A percentile compares a stretch with the other conserved stretches of the same genome.
phyloP scores from a whole-genome alignment of 2,329 filamentous ascomycete species.

The Chaetothyriales sp. region DNA sequence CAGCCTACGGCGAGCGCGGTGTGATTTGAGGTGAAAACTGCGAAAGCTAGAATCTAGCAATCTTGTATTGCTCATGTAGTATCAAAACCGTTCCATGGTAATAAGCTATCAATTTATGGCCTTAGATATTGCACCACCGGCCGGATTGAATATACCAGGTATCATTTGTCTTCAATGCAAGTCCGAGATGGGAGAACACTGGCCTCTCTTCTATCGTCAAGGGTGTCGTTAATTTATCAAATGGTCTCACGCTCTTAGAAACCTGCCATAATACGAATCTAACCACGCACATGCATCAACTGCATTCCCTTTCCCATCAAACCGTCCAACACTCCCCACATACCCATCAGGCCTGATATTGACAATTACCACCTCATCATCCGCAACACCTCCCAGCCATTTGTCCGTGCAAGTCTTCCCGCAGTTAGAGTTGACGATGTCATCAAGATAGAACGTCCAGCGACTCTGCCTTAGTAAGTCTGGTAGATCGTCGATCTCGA shows the following conservation, averaged over 20 bases:
- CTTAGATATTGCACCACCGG: too few species aligned
- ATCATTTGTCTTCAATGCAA: too few species aligned
- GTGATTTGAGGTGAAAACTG: too few species aligned
- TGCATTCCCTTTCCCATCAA: slow-evolving; percentile 21
- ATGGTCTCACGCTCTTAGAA: slow-evolving; percentile 23
- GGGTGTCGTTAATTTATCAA: background rate
- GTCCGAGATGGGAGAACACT: too few species aligned
- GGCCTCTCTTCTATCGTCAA: too few species aligned
- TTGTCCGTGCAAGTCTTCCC: slow-evolving; percentile 53
- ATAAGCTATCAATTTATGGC: too few species aligned
- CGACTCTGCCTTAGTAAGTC: slow-evolving; percentile 47
- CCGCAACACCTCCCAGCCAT: slow-evolving; percentile 50
- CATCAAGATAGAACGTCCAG: slow-evolving; percentile 62
- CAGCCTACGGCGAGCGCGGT: too few species aligned
- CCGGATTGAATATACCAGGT: too few species aligned
- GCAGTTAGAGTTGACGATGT: too few species aligned
- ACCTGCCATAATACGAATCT: slow-evolving; percentile 38
- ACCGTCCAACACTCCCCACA: slow-evolving; percentile 48
- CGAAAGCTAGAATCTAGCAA: too few species aligned
- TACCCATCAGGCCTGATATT: slow-evolving; percentile 64
- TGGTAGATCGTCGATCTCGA: slow-evolving; percentile 55
- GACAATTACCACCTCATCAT: slow-evolving; percentile 48
- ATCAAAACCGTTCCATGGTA: too few species aligned
- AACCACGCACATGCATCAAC: slow-evolving; percentile 32
- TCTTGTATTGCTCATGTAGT: too few species aligned